Percentiles rank a stretch among this genome's conserved stretches.
Conservation (phyloP, 2,329 filamentous ascomycete genomes). For the Grosmannia huntii region DNA sequence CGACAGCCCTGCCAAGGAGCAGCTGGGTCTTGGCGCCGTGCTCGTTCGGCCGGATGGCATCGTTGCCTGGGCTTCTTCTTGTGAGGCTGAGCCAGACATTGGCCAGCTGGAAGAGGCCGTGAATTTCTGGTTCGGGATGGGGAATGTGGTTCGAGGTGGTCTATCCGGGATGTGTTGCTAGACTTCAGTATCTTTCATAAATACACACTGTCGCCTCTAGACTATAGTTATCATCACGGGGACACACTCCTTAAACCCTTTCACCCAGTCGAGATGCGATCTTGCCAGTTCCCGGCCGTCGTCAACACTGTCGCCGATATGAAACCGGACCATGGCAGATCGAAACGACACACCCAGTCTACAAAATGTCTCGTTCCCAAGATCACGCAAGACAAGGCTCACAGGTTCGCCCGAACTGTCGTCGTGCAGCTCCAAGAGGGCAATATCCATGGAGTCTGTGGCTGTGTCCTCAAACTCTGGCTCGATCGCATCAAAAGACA, state of each 20-base stretch:
- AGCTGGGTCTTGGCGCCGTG: too few species aligned
- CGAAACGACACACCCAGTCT: neutral
- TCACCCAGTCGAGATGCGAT: neutral
- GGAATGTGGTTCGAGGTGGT: too few species aligned
- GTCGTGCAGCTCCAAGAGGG: neutral
- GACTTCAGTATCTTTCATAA: too few species aligned
- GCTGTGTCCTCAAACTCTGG: neutral
- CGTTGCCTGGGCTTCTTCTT: too few species aligned
- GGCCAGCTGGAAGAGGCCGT: too few species aligned
- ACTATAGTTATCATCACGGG: neutral
- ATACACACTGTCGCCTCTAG: neutral
- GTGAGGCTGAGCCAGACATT: too few species aligned
- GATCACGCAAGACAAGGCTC: neutral
- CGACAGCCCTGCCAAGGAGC: too few species aligned
- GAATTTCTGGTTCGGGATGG: too few species aligned
- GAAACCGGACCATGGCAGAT: neutral
- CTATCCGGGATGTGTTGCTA: too few species aligned
- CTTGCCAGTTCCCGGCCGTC: neutral
- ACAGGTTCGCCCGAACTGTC: neutral
- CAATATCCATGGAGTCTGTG: neutral
- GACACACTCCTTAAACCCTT: neutral
- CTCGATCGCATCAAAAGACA: neutral
- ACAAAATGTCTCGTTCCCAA: neutral
- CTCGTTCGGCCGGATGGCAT: too few species aligned
- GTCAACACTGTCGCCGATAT: constrained; percentile 1